Conservation (phyloP, 2,329 filamentous ascomycete species). For the Pleurostoma richardsiae region DNA sequence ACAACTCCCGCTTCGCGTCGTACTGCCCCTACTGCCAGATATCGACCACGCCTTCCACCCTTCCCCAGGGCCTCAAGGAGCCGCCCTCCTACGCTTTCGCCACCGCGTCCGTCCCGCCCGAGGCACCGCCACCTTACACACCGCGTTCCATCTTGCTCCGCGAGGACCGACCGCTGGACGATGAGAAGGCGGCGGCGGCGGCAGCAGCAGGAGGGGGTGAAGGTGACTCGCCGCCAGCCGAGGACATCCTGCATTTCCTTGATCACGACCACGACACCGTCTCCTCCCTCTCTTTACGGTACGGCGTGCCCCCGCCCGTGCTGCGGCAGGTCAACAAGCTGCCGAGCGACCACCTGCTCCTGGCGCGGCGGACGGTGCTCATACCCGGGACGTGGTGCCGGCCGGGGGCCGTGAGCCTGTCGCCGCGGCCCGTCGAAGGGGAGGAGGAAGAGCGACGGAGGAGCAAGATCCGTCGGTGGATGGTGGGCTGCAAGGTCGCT, state of each 20-base stretch:
- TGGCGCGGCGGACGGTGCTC: constrained; percentile 62
- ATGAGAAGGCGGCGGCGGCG: constrained; percentile 20
- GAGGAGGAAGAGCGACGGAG: constrained; percentile 71
- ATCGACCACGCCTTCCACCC: constrained; percentile 48
- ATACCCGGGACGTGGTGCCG: constrained; percentile 69
- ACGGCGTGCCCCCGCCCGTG: constrained; percentile 59
- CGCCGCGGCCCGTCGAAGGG: constrained; percentile 65
- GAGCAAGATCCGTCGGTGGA: constrained; percentile 67
- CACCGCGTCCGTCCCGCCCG: constrained; percentile 19
- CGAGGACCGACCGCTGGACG: background rate
- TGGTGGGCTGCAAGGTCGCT: constrained; percentile 71
- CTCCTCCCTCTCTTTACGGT: constrained; percentile 63
- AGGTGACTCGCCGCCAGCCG: constrained; percentile 28
- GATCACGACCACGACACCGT: constrained; percentile 65
- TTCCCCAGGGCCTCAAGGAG: constrained; percentile 59
- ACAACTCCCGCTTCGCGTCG: constrained; percentile 62
- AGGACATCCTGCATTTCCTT: constrained; percentile 71
- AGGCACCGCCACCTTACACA: constrained; percentile 13
- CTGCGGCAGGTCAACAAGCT: constrained; percentile 66
- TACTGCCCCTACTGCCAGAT: constrained; percentile 76
- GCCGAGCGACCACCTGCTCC: constrained; percentile 65
- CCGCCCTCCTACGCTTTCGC: constrained; percentile 59
- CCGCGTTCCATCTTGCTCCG: background rate
- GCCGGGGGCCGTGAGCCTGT: constrained; percentile 33
- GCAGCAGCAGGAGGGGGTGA: constrained; percentile 13